phyloP scores from a whole-genome alignment of 208 protist genomes.

The Herpetomonas samuelpessoai region DNA sequence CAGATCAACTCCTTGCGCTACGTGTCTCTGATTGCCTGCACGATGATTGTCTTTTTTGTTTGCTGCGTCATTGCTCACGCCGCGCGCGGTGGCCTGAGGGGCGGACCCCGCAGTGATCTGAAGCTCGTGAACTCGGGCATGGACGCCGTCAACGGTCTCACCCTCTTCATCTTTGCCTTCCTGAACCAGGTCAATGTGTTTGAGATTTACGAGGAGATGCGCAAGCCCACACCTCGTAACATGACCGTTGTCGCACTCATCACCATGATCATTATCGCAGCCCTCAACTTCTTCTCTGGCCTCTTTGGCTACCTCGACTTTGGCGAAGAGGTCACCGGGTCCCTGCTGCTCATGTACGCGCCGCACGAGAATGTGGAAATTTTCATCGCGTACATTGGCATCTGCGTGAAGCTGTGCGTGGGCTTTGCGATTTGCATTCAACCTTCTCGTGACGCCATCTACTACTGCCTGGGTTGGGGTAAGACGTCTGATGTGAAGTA shows the following conservation, averaged over 20 bases:
- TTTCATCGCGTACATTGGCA: conserved; percentile 26
- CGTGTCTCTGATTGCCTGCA: conserved; percentile 40
- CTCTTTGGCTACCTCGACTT: conserved; percentile 39
- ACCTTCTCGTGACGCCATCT: conserved; percentile 15
- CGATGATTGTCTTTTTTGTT: conserved; percentile 59
- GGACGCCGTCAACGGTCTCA: conserved; percentile 27
- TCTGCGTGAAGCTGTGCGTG: conserved; percentile 22
- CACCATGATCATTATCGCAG: conserved; percentile 12
- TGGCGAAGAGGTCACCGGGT: conserved; percentile 13
- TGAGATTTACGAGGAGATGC: conserved; percentile 29
- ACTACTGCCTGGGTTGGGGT: conserved; percentile 16
- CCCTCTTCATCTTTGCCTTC: conserved; percentile 62
- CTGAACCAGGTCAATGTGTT: conserved; percentile 56
- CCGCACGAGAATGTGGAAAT: conserved; percentile 22
- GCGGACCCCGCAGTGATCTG: conserved; percentile 26
- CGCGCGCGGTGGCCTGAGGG: conserved; percentile 20
- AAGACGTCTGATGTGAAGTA: conserved; percentile 6
- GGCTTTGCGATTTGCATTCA: conserved; percentile 24
- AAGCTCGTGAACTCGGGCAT: conserved; percentile 25
- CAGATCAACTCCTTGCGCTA: conserved; percentile 76
- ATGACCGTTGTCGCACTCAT: conserved; percentile 20
- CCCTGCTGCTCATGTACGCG: conserved; percentile 30
- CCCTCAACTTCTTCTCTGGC: conserved; percentile 22
- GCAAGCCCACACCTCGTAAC: conserved; percentile 8
- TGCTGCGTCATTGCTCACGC: conserved; percentile 47